Base-by-base conservation (phyloP, 371 early-diverging fungal genomes). In the Syncephalastrum racemosum region DNA sequence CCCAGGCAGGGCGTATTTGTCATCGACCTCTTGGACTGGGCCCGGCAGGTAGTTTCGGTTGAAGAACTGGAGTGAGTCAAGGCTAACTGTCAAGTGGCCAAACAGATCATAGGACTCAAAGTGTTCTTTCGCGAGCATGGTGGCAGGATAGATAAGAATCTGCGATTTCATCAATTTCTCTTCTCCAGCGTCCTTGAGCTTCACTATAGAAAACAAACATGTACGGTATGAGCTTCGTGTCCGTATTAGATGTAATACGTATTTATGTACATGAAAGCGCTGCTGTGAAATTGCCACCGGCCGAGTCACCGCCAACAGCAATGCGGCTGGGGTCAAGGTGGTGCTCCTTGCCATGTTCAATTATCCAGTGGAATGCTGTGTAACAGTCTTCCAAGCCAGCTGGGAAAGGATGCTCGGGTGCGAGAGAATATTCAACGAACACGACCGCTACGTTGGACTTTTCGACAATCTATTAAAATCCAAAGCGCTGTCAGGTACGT, bases 401-500 rank as follows among this genome's bases (percentile, higher is more conserved):
- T 13, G 73, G 73, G 20, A 60, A 66, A 31, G 63, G 60, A 3
- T 36, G 62, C 45, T 72, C 69, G 2, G 73, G 69, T 1, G 61
- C 53, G 8, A 62, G 27, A 1, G 64, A 52, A 31, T 66, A 72
- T n/a, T 61, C 52, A 0, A 68, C 66, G 46, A 68, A 72, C 2
- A 72, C 43, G 1, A 66, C 55, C 4, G 50, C 54, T 18, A 43
- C 54, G 2, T 40, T n/a, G 22, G 19, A 20, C 18, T 27, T 43
- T 15, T 27, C 44, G 1, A 46, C 39, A 13, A 59, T 41, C 59
- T 59, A 47, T 36, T 14, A 45, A 0, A 31, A 0, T 8, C n/a
- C n/a, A n/a, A n/a, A n/a, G n/a, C n/a, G n/a, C n/a, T n/a, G n/a
- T n/a, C n/a, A n/a, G n/a, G n/a, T n/a, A n/a, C n/a, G n/a, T n/a